Evolutionary conservation across 176 grass and related monocot genomes (phyloP).

Genomic region (Aegilops longissima): DNA sequence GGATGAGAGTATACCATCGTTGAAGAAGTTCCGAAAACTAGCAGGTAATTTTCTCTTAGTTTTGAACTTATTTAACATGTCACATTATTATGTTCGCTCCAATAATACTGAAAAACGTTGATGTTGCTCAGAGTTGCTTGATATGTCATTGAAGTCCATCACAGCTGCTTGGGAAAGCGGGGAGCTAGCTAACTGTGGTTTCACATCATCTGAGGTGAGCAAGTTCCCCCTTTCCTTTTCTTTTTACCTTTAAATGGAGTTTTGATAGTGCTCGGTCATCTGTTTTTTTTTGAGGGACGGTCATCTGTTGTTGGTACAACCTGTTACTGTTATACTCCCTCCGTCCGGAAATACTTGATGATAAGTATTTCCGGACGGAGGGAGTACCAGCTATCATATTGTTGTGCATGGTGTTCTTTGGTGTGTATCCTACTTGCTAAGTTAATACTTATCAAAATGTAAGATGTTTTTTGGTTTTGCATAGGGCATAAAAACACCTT

Average conservation of each 20-base stretch:
- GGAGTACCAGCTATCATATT: background rate
- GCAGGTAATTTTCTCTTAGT: constrained; percentile 46
- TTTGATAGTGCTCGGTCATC: constrained; percentile 1
- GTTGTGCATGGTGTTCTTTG: constrained; percentile 5
- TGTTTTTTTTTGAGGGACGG: background rate
- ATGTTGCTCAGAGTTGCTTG: constrained; percentile 74
- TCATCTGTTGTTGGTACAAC: background rate
- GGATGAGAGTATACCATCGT: constrained; percentile 66
- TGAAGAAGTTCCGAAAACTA: constrained; percentile 82
- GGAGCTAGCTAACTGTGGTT: constrained; percentile 69
- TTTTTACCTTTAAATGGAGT: constrained; percentile 5
- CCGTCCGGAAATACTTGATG: no score
- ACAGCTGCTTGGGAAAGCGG: constrained; percentile 80
- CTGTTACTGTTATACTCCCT: background rate
- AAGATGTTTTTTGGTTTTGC: no score
- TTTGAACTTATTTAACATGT: constrained; percentile 3
- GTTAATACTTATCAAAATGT: no score
- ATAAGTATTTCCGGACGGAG: no score
- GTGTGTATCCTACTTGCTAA: background rate
- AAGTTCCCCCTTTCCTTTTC: constrained; percentile 8
- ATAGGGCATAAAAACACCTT: no score
- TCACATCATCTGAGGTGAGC: constrained; percentile 39
- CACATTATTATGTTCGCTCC: background rate
- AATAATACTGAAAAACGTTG: constrained; percentile 24
- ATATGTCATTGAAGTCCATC: constrained; percentile 96